Percentiles rank a stretch among this genome's conserved stretches.
These are phyloP conservation scores for Epicoccum sorghinum DNA, from an alignment of 2,329 filamentous ascomycete species.

Conservation along the genomic window DNA sequence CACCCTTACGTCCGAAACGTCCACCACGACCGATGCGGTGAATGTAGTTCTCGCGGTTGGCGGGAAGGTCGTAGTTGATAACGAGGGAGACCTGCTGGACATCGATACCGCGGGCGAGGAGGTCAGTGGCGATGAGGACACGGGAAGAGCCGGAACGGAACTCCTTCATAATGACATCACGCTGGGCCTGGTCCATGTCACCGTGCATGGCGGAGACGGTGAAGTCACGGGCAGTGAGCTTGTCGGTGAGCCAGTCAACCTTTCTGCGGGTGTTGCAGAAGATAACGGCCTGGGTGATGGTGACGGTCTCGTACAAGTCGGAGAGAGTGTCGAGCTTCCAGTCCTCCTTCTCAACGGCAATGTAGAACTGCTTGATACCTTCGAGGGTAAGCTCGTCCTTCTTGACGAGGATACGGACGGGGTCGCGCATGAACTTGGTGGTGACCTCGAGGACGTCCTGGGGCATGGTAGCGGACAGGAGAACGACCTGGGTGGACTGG, in stretches of 20 bases:
- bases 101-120: conserved; percentile 98
- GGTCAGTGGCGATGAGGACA: conserved; percentile 97
- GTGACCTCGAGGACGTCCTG: conserved; percentile 99
- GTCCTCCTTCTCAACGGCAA: conserved; percentile 99
- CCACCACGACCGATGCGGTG: conserved; percentile 99
- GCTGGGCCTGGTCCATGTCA: conserved; percentile 97
- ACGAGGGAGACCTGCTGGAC: conserved; percentile 99
- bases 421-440: conserved; percentile 99
- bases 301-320: conserved; percentile 98
- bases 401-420: conserved; percentile 98
- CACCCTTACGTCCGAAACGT: conserved; percentile 99
- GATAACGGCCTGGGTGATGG: conserved; percentile 99
- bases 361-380: conserved; percentile 99
- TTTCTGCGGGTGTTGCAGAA: conserved; percentile 99
- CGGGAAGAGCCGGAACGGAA: conserved; percentile 98
- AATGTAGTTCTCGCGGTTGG: conserved; percentile 99
- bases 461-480: conserved; percentile 97
- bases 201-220: conserved; percentile 99
- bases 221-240: conserved; percentile 98
- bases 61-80: conserved; percentile 99
- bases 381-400: conserved; percentile 99
- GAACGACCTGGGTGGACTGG: conserved; percentile 96
- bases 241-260: conserved; percentile 99
- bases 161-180: conserved; percentile 99
- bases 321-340: conserved; percentile 99